These are phyloP conservation scores for Mallotus nudiflorus DNA, from an alignment of 345 rosid species.

Conservation along the genomic window DNA sequence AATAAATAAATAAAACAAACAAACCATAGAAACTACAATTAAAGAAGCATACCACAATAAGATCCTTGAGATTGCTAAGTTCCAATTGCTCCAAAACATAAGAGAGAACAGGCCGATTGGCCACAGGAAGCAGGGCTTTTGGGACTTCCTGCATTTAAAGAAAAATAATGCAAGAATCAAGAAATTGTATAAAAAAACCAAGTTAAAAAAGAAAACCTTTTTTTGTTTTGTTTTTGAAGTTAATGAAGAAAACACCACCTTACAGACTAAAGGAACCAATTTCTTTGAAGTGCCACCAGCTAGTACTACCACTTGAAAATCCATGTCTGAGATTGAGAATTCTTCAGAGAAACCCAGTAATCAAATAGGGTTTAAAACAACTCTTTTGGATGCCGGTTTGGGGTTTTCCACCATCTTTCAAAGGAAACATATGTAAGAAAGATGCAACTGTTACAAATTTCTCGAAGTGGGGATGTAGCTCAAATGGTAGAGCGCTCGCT, in stretches of 20 bases:
- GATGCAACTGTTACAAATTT: too few species aligned
- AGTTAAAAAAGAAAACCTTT: too few species aligned
- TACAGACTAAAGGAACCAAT: conserved; percentile 78
- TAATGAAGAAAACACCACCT: conserved; percentile 49
- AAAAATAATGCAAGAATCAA: neutral
- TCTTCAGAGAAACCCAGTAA: neutral
- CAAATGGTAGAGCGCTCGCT: conserved; percentile 68
- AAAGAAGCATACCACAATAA: conserved; percentile 65
- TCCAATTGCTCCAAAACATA: conserved; percentile 84
- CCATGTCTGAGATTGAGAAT: conserved; percentile 48
- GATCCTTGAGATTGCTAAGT: conserved; percentile 74
- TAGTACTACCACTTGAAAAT: conserved; percentile 87
- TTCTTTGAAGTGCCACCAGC: conserved; percentile 85
- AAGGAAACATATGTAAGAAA: neutral
- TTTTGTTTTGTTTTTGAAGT: too few species aligned
- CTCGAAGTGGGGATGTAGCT: conserved; percentile 41
- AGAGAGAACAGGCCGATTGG: conserved; percentile 85
- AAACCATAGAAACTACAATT: neutral
- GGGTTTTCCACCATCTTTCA: neutral
- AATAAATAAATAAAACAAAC: neutral
- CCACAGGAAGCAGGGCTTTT: conserved; percentile 88
- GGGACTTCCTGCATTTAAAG: conserved; percentile 71
- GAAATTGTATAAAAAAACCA: too few species aligned
- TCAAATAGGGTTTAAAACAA: neutral
- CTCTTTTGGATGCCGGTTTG: neutral